Percentiles rank a stretch among this genome's conserved stretches.
phyloP scores from a whole-genome alignment of 2,329 filamentous ascomycete species.

The Neofusicoccum laricinum region DNA sequence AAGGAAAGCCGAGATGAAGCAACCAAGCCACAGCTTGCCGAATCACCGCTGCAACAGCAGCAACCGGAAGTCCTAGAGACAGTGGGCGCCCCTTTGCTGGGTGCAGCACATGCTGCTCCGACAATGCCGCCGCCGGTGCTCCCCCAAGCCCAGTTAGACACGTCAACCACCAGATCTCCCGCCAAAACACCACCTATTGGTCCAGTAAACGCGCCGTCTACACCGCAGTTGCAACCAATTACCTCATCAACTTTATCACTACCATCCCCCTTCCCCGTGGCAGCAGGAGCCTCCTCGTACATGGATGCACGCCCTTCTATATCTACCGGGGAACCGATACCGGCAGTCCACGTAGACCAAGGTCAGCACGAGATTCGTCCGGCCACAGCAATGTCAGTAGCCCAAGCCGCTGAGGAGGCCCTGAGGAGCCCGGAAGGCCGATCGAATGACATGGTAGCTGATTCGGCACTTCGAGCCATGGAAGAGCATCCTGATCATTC shows the following conservation, averaged over 20 bases:
- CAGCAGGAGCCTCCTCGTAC: conserved; percentile 25
- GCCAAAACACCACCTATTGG: background rate
- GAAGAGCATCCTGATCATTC: background rate
- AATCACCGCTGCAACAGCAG: background rate
- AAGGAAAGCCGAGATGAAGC: background rate
- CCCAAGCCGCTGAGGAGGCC: background rate
- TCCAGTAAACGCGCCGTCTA: background rate
- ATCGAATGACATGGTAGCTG: background rate
- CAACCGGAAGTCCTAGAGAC: background rate
- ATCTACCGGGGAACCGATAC: background rate
- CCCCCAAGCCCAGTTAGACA: conserved; percentile 24
- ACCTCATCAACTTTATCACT: conserved; percentile 36
- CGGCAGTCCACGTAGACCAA: background rate
- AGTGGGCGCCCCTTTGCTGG: background rate
- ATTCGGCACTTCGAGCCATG: background rate
- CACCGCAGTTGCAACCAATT: conserved; percentile 23
- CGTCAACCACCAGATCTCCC: background rate
- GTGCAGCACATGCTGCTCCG: background rate
- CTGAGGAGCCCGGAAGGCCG: background rate
- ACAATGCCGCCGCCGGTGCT: conserved; percentile 34
- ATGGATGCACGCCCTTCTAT: conserved; percentile 24
- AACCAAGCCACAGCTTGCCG: background rate
- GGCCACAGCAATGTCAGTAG: conserved; percentile 1
- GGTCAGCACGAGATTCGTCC: background rate
- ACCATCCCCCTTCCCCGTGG: conserved; percentile 36